A percentile compares a stretch with the other conserved stretches of the same genome.
Conservation (phyloP, 2,329 filamentous ascomycete species). For the Cladophialophora bantiana region DNA sequence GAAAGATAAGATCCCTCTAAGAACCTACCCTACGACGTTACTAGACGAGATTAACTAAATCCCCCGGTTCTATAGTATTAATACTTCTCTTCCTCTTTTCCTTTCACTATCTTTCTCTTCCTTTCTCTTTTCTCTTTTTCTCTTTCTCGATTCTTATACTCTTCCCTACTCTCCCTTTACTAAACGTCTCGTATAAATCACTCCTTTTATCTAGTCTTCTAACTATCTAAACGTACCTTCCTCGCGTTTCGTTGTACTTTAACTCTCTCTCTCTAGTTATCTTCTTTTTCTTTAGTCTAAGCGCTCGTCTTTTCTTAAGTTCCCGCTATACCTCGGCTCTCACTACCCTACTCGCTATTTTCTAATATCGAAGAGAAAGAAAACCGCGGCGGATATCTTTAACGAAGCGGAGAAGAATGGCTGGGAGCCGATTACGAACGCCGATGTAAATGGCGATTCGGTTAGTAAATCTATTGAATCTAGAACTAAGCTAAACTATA, state of each 20-base stretch:
- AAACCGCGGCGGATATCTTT: constrained; percentile 53
- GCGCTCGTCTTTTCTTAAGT: constrained; percentile 23
- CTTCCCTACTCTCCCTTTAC: constrained; percentile 29
- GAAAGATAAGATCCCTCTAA: no score
- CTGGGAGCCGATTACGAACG: constrained; percentile 23
- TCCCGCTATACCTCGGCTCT: constrained; percentile 14
- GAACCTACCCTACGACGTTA: constrained; percentile 17
- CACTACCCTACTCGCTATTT: constrained; percentile 38
- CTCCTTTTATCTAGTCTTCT: constrained; percentile 29
- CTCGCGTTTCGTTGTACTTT: constrained; percentile 30
- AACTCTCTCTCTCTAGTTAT: constrained; percentile 26
- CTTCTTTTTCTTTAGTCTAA: constrained; percentile 31
- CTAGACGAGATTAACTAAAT: constrained; percentile 27
- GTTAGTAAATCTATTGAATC: constrained; percentile 37
- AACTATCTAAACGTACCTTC: constrained; percentile 28
- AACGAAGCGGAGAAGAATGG: constrained; percentile 38
- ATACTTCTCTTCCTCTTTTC: constrained; percentile 26
- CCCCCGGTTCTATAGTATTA: no score
- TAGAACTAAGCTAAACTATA: constrained; percentile 38
- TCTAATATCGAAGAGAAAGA: constrained; percentile 55
- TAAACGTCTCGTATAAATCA: constrained; percentile 25
- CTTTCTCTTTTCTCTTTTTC: constrained; percentile 26
- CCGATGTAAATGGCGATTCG: constrained; percentile 37
- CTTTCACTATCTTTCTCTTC: constrained; percentile 22
- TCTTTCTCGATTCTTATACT: constrained; percentile 26